phyloP scores from a whole-genome alignment of 495 filamentous ascomycete species.

The Friedmanniomyces endolithicus region DNA sequence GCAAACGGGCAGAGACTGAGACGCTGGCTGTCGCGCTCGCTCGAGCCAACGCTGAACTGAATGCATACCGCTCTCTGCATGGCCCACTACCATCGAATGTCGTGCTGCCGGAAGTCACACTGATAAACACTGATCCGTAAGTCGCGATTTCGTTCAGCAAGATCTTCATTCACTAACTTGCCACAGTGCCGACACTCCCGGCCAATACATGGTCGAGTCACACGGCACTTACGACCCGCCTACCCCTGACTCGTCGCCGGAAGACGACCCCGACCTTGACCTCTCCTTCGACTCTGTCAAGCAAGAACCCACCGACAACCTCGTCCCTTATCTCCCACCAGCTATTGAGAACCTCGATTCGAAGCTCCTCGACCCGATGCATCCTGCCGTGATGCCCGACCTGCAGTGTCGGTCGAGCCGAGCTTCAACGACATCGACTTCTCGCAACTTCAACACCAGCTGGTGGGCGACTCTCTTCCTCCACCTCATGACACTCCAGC shows the following conservation, averaged over 20 bases:
- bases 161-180: not conserved
- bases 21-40: conserved; percentile 55
- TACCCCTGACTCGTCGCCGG: conserved; percentile 29
- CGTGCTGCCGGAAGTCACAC: conserved; percentile 23
- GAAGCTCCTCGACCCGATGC: conserved; percentile 65
- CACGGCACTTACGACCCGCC: conserved; percentile 18
- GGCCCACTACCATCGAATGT: conserved; percentile 28
- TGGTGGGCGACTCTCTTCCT: conserved; percentile 18
- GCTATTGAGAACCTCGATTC: conserved; percentile 21
- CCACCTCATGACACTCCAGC: conserved; percentile 9
- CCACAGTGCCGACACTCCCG: conserved; percentile 15
- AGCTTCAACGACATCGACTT: conserved; percentile 11
- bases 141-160: not conserved
- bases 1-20: conserved; percentile 90
- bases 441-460: not conserved
- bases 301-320: conserved; percentile 40
- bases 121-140: conserved; percentile 5
- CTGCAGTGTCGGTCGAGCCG: conserved; percentile 81
- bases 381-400: conserved; percentile 99
- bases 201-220: conserved; percentile 34
- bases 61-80: conserved; percentile 35
- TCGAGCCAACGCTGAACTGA: conserved; percentile 38
- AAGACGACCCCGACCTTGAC: conserved; percentile 26
- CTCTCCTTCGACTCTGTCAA: conserved; percentile 38
- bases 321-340: conserved; percentile 33